Conservation (phyloP, 2,329 filamentous ascomycete species). For the Neopestalotiopsis sp. region DNA sequence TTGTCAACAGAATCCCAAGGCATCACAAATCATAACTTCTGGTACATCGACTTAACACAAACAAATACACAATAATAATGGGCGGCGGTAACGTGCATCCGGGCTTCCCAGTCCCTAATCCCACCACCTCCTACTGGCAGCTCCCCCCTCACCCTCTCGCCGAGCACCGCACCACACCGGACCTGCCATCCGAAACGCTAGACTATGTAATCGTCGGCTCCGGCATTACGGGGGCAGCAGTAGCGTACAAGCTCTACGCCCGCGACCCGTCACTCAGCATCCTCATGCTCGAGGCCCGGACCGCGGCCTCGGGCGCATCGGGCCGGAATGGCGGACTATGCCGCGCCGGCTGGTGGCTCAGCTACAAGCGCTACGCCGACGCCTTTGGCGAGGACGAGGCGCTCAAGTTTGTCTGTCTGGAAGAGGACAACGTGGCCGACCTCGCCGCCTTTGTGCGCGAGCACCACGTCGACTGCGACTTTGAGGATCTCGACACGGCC, state of each 20-base stretch:
- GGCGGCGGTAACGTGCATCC: conserved; percentile 21
- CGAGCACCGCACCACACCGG: conserved; percentile 32
- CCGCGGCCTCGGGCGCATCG: conserved; percentile 41
- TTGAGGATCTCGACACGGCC: conserved; percentile 27
- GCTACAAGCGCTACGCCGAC: conserved; percentile 25
- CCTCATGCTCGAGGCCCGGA: conserved; percentile 41
- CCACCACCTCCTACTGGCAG: conserved; percentile 41
- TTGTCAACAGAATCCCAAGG: neutral
- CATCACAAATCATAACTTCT: neutral
- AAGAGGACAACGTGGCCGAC: conserved; percentile 29
- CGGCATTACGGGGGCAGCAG: conserved; percentile 18
- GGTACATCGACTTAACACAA: neutral
- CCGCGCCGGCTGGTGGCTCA: conserved; percentile 34
- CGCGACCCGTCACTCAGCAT: conserved; percentile 29
- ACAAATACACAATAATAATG: neutral
- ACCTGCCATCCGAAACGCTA: conserved; percentile 23
- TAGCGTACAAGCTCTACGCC: conserved; percentile 24
- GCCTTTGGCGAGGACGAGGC: conserved; percentile 32
- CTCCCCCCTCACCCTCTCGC: conserved; percentile 36
- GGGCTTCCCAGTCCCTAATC: conserved; percentile 35
- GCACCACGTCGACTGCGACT: conserved; percentile 28
- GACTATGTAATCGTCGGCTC: conserved; percentile 21
- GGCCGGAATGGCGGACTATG: conserved; percentile 45
- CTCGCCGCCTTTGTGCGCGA: conserved; percentile 26
- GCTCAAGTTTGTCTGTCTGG: conserved; percentile 29